These are phyloP conservation scores for Haematococcus sp. DNA, from an alignment of 139 green algal species.

Conservation along the genomic window DNA sequence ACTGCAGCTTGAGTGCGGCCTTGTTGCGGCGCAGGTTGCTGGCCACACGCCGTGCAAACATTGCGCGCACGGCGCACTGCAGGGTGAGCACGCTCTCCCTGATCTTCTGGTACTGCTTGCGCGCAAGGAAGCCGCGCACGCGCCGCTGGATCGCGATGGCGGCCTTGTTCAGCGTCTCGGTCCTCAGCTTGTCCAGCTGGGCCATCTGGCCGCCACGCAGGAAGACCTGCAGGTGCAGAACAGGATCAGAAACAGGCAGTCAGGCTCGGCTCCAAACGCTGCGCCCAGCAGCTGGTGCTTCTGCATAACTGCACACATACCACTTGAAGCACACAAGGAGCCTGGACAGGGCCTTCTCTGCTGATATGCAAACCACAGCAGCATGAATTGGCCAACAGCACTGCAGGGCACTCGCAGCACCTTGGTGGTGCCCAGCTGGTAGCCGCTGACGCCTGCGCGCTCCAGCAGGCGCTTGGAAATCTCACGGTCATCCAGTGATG, in stretches of 20 bases:
- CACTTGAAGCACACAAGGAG: no score
- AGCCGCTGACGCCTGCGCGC: conserved; percentile 37
- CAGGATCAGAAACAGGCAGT: neutral
- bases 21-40: conserved; percentile 43
- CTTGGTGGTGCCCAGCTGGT: conserved; percentile 86
- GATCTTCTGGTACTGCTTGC: conserved; percentile 17
- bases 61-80: conserved; percentile 39
- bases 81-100: conserved; percentile 19
- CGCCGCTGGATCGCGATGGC: conserved; percentile 77
- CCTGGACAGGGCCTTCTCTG: no score
- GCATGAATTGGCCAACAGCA: neutral
- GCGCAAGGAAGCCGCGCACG: conserved; percentile 59
- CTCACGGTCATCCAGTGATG: conserved; percentile 55
- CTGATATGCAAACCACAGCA: no score
- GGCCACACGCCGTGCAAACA: conserved; percentile 43
- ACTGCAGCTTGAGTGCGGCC: conserved; percentile 46
- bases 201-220: conserved; percentile 89
- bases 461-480: conserved; percentile 32
- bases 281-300: no score
- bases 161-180: conserved; percentile 76
- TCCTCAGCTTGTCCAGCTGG: conserved; percentile 87
- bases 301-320: neutral
- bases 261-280: no score
- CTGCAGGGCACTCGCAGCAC: conserved; percentile 18
- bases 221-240: conserved; percentile 55